phyloP scores from a whole-genome alignment of 2,329 filamentous ascomycete species.

The Epichloe baconii region DNA sequence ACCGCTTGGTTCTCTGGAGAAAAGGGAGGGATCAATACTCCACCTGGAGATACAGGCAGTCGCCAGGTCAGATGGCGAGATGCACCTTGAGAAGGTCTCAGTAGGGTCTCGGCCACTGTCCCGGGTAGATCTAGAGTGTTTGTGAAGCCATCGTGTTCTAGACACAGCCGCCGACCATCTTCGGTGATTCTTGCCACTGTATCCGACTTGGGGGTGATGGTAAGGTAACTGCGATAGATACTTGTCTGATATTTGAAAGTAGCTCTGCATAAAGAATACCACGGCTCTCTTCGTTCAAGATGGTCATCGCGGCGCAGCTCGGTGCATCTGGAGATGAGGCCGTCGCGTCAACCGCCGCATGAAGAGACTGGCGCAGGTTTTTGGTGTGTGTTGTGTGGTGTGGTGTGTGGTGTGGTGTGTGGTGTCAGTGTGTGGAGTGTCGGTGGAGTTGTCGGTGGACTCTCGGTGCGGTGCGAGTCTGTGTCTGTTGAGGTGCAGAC shows the following conservation, averaged over 20 bases:
- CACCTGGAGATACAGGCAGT: constrained; percentile 27
- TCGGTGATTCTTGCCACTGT: constrained; percentile 31
- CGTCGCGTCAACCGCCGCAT: not conserved
- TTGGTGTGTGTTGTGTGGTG: not conserved
- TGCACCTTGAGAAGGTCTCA: constrained; percentile 25
- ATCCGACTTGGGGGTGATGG: constrained; percentile 27
- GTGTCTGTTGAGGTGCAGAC: too few species aligned
- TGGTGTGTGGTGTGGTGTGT: not conserved
- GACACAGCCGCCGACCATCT: constrained; percentile 30
- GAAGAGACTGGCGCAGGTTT: not conserved
- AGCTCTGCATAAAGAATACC: constrained; percentile 49
- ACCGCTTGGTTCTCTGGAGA: constrained; percentile 25
- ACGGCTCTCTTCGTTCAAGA: not conserved
- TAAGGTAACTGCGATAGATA: constrained; percentile 44
- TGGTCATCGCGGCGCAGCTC: not conserved
- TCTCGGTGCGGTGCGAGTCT: too few species aligned
- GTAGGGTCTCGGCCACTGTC: constrained; percentile 19
- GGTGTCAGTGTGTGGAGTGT: too few species aligned
- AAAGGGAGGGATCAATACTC: constrained; percentile 13
- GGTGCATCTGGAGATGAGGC: not conserved
- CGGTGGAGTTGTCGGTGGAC: too few species aligned
- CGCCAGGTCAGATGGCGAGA: constrained; percentile 37
- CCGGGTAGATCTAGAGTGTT: constrained; percentile 30
- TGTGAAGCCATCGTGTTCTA: constrained; percentile 32
- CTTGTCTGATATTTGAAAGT: constrained; percentile 49